phyloP scores from a whole-genome alignment of 306 rosid genomes.

The Citrullus colocynthis region DNA sequence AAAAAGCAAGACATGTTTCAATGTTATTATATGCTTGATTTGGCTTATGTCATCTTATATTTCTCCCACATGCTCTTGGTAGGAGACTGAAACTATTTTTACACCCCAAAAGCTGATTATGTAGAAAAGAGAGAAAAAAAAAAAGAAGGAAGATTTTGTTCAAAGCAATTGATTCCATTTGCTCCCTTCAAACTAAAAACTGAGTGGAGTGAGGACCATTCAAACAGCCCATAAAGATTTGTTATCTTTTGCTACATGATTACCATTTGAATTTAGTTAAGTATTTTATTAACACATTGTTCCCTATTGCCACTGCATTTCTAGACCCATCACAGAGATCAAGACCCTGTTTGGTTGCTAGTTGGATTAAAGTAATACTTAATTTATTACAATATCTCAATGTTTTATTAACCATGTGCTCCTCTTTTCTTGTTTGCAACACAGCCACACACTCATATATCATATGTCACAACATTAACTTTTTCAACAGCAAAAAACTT shows the following conservation, averaged over 20 bases:
- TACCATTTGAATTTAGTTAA: not conserved
- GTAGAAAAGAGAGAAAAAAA: not conserved
- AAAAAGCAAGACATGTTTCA: not conserved
- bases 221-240: conserved; percentile 9
- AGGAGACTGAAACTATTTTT: not conserved
- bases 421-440: not conserved
- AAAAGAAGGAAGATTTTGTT: not conserved
- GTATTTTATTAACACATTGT: not conserved
- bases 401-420: conserved; percentile 2
- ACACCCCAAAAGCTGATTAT: not conserved
- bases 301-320: conserved; percentile 7
- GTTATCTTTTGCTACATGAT: not conserved
- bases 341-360: conserved; percentile 1
- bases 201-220: not conserved
- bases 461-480: conserved; percentile 5
- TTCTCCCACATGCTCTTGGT: not conserved
- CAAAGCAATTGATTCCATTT: conserved; percentile 1
- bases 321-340: not conserved
- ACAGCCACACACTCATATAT: not conserved
- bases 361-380: not conserved
- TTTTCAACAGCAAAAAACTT: not conserved
- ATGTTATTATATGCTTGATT: not conserved
- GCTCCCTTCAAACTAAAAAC: not conserved
- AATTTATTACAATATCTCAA: not conserved
- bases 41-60: not conserved